Base-by-base conservation (phyloP, 768 basidiomycete species). In the Calocera cornea region DNA sequence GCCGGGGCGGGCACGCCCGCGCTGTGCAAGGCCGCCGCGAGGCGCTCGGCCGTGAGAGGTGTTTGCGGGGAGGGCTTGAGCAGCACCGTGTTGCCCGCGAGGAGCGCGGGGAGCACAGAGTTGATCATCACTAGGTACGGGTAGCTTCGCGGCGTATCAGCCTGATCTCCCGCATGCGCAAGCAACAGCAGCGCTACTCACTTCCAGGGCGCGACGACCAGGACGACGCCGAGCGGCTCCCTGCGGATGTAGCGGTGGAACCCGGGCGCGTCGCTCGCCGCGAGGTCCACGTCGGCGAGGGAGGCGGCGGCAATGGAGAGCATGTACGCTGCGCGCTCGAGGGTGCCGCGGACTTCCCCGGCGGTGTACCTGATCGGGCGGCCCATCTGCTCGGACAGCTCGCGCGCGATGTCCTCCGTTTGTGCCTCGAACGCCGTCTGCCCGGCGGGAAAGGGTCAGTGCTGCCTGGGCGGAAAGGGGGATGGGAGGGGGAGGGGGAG, bases 21-120 rank as follows among this genome's bases (percentile, higher is more conserved):
- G 1, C 80, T 78, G n/a, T 77, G 77, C 36, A 93, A 82, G 0
- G 90, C 87, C 16, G 80, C 74, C 0, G 83, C 82, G 70, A 97
- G 83, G 2, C 90, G 84, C 74, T 97, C 92, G 1, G 89, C 94
- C 0, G 87, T 85, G 50, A 92, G 79, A 74, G 97, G 95, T 0
- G 95, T 97, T 74, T 99, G 97, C 0, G 97, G 97, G 1, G 94
- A 95, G 0, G 97, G 95, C 76, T 98, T 99, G 74, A 98, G 80
- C 50, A 99, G 75, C 12, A 97, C 90, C 0, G 90, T 78, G 75
- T 99, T 98, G 34, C 97, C 90, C 3, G 95, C 86, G 33, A 98
- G 80, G 70, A 99, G 80, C 0, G 93, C 91, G 1, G 97, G 97
- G 27, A 99, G 83, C 64, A 98, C 86, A 2, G 91, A 87, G 77